These are phyloP conservation scores for Inosperma sp. DNA, from an alignment of 768 basidiomycete genomes.

Conservation along the genomic window DNA sequence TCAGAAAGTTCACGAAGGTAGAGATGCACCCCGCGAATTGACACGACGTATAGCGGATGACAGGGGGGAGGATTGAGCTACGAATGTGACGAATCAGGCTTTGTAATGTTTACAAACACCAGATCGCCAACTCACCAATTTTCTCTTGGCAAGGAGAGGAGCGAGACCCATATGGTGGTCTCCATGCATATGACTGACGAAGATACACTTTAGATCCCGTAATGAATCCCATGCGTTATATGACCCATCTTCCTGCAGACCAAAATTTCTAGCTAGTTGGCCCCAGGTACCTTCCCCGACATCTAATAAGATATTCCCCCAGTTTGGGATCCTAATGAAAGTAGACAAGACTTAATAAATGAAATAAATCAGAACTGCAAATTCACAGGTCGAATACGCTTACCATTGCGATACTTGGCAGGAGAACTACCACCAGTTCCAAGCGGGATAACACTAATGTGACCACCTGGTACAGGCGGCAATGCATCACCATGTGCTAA, in stretches of 20 bases:
- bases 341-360: conserved; percentile 76
- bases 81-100: not conserved
- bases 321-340: conserved; percentile 66
- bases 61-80: conserved; percentile 62
- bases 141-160: conserved; percentile 66
- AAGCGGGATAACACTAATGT: conserved; percentile 68
- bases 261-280: conserved; percentile 77
- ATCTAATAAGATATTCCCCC: conserved; percentile 79
- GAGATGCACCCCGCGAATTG: conserved; percentile 48
- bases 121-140: conserved; percentile 40
- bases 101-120: not conserved
- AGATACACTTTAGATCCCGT: conserved; percentile 72
- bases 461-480: conserved; percentile 42
- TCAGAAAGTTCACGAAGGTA: conserved; percentile 72
- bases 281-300: conserved; percentile 92
- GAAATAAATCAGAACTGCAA: not conserved
- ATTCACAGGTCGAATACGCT: conserved; percentile 10
- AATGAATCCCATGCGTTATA: conserved; percentile 54
- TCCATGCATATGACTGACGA: conserved; percentile 85
- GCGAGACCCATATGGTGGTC: conserved; percentile 89
- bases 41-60: conserved; percentile 68
- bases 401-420: conserved; percentile 84
- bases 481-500: conserved; percentile 12
- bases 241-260: conserved; percentile 35
- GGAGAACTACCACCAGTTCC: conserved; percentile 90